A percentile compares a stretch with the other conserved stretches of the same genome.
phyloP scores from a whole-genome alignment of 768 basidiomycete species.

The Dendrothele bispora region DNA sequence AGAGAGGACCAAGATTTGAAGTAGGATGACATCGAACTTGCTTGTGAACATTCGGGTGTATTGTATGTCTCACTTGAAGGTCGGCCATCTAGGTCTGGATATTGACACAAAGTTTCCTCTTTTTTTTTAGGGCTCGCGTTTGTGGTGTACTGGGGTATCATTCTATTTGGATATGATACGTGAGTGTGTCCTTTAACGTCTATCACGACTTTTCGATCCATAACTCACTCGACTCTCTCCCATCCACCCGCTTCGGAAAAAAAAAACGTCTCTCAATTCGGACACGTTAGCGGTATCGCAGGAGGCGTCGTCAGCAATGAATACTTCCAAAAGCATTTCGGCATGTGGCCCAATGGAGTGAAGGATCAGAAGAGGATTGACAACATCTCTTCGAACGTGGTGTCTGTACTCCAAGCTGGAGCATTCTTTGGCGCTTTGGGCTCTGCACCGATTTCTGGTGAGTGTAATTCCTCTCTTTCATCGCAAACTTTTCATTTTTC shows the following conservation, averaged over 20 bases:
- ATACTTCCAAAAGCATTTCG: slow-evolving; percentile 66
- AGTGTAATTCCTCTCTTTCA: slow-evolving; percentile 15
- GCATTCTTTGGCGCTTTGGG: slow-evolving; percentile 86
- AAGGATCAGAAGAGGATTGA: slow-evolving; percentile 39
- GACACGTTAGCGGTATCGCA: slow-evolving; percentile 29
- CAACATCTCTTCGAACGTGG: slow-evolving; percentile 76
- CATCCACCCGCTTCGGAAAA: slow-evolving; percentile 43
- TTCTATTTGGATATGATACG: slow-evolving; percentile 85
- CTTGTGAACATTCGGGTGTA: slow-evolving; percentile 72
- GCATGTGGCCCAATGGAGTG: slow-evolving; percentile 42
- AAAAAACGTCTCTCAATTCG: slow-evolving; percentile 65
- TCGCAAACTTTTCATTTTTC: background rate
- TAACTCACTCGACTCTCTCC: background rate
- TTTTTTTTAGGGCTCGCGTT: slow-evolving; percentile 61
- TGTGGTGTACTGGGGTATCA: slow-evolving; percentile 74
- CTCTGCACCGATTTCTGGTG: slow-evolving; percentile 70
- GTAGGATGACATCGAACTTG: no score
- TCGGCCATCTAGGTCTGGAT: background rate
- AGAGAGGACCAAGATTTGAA: no score
- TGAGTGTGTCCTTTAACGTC: slow-evolving; percentile 33
- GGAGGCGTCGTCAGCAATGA: slow-evolving; percentile 62
- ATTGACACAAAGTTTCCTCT: background rate
- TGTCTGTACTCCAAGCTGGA: slow-evolving; percentile 84
- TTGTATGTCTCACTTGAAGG: slow-evolving; percentile 36
- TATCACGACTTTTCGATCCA: background rate